Base-by-base conservation (phyloP, 805 yeast species). In the Yarrowia keelungensis region DNA sequence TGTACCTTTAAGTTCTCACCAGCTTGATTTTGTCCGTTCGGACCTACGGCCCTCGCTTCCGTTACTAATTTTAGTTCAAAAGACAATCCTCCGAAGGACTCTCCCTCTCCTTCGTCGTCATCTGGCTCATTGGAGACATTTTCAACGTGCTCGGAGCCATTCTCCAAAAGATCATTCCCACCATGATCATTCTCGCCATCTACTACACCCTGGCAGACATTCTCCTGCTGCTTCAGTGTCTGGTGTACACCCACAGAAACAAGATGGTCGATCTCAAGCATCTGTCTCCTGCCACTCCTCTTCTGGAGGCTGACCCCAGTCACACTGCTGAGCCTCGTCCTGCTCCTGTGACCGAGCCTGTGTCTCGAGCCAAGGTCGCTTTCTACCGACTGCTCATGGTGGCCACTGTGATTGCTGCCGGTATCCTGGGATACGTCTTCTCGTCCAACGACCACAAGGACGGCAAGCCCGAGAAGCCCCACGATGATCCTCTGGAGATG, bases 71-170 rank as follows among this genome's bases (percentile, higher is more conserved):
- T 26, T 49, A 78, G 80, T 92, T 91, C 75, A 83, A 84, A 70
- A 81, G 98, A 75, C 88, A 91, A 77, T 87, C 92, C 43, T 87
- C 97, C 8, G 98, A 95, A 68, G 98, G 98, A 7, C 83, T 95
- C 19, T 92, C 98, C 8, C 79, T 93, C 47, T 81, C 90, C 71
- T 95, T 95, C 78, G 91, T 95, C 22, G 84, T 92, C 8, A 82
- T 95, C 35, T 95, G 99, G 99, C 82, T 95, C 35, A 86, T 89
- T 0, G 99, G 98, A 58, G 99, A 95, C 78, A 86, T 94, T 0
- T 94, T 95, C 80, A 95, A 95, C 75, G 94, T 94, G 14, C 77
- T 94, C 35, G 99, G 99, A 9, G 93, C 97, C 0, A 82, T 93
- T 4, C 77, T 93, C 72, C 98, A 95, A 79, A 91, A 92, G 12